phyloP scores from a whole-genome alignment of 768 basidiomycete genomes.

The Sistotremastrum niveocremeum region DNA sequence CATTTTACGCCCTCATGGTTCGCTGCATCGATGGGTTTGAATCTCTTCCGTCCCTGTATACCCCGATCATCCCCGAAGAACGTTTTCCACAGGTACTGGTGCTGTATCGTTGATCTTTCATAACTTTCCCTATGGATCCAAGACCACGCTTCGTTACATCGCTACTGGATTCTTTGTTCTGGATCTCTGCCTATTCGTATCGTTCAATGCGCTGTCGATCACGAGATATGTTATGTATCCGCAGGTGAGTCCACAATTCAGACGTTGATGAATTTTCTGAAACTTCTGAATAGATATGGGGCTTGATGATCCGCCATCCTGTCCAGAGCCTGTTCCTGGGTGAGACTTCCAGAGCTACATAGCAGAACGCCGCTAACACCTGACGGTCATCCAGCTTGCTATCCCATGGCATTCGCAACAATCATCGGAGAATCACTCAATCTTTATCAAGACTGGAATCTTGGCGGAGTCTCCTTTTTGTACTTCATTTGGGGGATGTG shows the following conservation, averaged over 20 bases:
- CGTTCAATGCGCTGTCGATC: conserved; percentile 31
- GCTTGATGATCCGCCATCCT: conserved; percentile 34
- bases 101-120: conserved; percentile 42
- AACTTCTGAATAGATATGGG: conserved; percentile 20
- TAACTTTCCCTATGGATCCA: conserved; percentile 39
- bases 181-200: conserved; percentile 39
- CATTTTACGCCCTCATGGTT: conserved; percentile 47
- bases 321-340: conserved; percentile 36
- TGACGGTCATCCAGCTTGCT: conserved; percentile 9
- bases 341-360: not conserved
- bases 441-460: conserved; percentile 26
- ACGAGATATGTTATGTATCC: conserved; percentile 38
- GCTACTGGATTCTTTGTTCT: conserved; percentile 44
- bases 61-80: not conserved
- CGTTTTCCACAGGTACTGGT: conserved; percentile 27
- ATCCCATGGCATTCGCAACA: conserved; percentile 50
- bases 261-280: too few species aligned
- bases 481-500: conserved; percentile 49
- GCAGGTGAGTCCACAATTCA: conserved; percentile 1
- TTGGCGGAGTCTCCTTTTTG: conserved; percentile 40
- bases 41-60: not conserved
- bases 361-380: not conserved
- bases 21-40: conserved; percentile 38
- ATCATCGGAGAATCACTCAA: conserved; percentile 37
- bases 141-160: conserved; percentile 27